phyloP scores from a whole-genome alignment of 371 early-diverging fungal species.

The Mortierella sp. region DNA sequence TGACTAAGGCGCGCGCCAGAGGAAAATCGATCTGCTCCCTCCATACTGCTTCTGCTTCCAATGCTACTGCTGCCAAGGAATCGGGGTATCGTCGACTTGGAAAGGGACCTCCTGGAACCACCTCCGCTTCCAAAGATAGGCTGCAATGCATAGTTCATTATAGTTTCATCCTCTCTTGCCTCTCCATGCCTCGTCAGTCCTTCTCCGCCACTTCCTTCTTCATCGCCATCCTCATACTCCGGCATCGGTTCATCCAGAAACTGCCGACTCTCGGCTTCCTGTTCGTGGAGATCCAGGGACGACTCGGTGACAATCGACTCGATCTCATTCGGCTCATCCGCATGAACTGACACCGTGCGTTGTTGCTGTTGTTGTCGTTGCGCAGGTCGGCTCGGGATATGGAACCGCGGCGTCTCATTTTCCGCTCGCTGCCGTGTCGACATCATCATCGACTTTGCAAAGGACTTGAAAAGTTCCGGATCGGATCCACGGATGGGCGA shows the following conservation, averaged over 20 bases:
- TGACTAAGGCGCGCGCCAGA: background rate
- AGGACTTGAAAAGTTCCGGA: background rate
- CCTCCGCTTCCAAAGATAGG: constrained; percentile 25
- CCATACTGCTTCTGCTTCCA: background rate
- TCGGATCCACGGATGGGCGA: constrained; percentile 32
- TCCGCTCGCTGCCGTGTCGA: background rate
- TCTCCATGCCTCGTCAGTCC: background rate
- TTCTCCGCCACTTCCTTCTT: background rate
- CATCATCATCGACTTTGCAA: constrained; percentile 9
- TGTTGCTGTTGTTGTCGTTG: too few relatives aligned
- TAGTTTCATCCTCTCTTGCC: constrained; percentile 31
- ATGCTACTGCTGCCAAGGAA: background rate
- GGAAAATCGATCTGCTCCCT: background rate
- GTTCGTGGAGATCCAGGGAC: background rate
- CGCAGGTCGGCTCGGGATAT: constrained; percentile 5
- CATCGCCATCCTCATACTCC: background rate
- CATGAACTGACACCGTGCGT: too few relatives aligned
- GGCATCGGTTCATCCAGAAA: constrained; percentile 24
- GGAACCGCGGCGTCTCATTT: background rate
- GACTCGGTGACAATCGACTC: background rate
- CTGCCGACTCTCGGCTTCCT: constrained; percentile 8
- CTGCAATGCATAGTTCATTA: constrained; percentile 34
- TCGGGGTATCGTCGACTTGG: background rate
- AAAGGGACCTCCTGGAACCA: background rate
- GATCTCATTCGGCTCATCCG: background rate